phyloP scores from a whole-genome alignment of 108 stramenopile species.

The Discostella pseudostelligera region DNA sequence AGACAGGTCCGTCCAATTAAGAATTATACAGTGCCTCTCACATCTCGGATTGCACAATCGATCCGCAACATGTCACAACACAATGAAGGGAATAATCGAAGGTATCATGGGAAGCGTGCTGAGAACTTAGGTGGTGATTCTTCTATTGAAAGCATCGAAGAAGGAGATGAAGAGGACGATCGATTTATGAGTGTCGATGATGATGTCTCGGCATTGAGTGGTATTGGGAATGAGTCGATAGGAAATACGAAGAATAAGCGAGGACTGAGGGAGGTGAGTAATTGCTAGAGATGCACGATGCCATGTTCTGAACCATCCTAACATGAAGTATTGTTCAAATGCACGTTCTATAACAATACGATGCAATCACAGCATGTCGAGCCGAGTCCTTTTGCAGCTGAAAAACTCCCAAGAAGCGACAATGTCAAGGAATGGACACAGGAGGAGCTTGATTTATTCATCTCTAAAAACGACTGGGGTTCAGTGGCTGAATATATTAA shows the following conservation, averaged over 20 bases:
- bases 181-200: conserved; percentile 2
- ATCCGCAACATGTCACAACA: neutral
- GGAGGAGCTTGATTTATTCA: conserved; percentile 71
- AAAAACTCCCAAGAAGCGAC: neutral
- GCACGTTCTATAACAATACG: neutral
- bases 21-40: too few relatives aligned
- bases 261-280: neutral
- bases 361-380: neutral
- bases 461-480: conserved; percentile 79
- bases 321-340: too few relatives aligned
- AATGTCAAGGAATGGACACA: conserved; percentile 52
- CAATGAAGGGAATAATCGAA: conserved; percentile 4
- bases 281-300: too few relatives aligned
- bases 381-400: neutral
- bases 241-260: conserved; percentile 6
- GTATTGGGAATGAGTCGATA: conserved; percentile 37
- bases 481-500: conserved; percentile 72
- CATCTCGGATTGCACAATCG: neutral
- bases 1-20: too few relatives aligned
- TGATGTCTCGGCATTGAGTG: conserved; percentile 46
- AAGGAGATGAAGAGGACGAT: conserved; percentile 8
- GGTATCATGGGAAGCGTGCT: conserved; percentile 1
- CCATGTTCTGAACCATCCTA: too few relatives aligned
- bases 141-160: conserved; percentile 5
- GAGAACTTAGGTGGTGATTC: conserved; percentile 18